Conservation (phyloP, 257 asterid species). For the Plantago elongata region DNA sequence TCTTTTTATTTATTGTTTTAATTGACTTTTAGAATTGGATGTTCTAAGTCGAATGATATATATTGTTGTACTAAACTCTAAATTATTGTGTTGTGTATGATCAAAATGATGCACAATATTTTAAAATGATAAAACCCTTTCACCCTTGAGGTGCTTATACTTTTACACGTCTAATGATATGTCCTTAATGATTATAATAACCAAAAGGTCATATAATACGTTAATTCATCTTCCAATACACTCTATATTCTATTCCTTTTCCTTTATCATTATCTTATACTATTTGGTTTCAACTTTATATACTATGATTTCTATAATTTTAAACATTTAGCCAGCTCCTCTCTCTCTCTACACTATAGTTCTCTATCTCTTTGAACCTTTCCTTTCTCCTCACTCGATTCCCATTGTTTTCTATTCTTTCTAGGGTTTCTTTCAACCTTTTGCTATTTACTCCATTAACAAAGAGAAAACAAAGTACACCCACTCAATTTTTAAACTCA, state of each 20-base stretch:
- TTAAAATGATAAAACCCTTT: too few species aligned
- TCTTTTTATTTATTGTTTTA: too few species aligned
- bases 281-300: neutral
- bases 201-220: too few species aligned
- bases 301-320: neutral
- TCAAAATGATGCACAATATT: too few species aligned
- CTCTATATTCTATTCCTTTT: constrained; percentile 1
- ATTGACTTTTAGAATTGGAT: too few species aligned
- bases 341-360: constrained; percentile 27
- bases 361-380: constrained; percentile 18
- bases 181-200: too few species aligned
- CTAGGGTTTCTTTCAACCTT: constrained; percentile 18
- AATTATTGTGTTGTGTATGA: too few species aligned
- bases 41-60: too few species aligned
- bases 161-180: neutral
- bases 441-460: constrained; percentile 2
- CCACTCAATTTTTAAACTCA: constrained; percentile 13
- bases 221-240: constrained; percentile 24
- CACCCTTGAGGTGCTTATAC: too few species aligned
- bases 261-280: neutral
- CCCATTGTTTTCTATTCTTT: constrained; percentile 20
- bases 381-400: constrained; percentile 40
- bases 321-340: constrained; percentile 6
- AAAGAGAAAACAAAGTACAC: neutral
- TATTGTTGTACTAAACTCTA: too few species aligned